Evolutionary conservation across 2,329 filamentous ascomycete species (phyloP).

Genomic region (Zasmidium cellare): DNA sequence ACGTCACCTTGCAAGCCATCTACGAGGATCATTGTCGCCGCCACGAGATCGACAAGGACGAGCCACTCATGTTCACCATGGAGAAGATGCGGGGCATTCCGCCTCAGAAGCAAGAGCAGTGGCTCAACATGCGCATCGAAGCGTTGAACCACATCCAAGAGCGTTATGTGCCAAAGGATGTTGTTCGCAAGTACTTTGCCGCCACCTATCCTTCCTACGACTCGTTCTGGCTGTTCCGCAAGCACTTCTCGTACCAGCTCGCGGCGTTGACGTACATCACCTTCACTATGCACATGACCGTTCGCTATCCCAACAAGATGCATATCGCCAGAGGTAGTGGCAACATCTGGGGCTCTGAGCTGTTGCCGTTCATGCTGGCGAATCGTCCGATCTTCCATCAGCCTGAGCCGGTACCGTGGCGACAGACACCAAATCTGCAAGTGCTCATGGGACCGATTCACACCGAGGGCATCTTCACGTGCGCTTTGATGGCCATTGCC

Average conservation of each 20-base stretch:
- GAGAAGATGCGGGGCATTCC: constrained; percentile 78
- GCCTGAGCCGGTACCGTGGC: constrained; percentile 93
- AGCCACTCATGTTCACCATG: constrained; percentile 92
- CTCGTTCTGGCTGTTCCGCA: constrained; percentile 98
- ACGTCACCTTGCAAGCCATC: constrained; percentile 89
- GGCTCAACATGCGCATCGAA: constrained; percentile 59
- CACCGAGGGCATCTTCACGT: constrained; percentile 94
- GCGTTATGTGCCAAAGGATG: constrained; percentile 81
- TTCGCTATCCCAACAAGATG: constrained; percentile 93
- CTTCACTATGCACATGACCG: constrained; percentile 96
- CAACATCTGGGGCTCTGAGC: constrained; percentile 93
- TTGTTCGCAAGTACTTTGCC: constrained; percentile 88
- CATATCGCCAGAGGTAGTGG: constrained; percentile 84
- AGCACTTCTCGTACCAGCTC: constrained; percentile 94
- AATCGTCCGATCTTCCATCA: constrained; percentile 90
- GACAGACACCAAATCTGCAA: constrained; percentile 93
- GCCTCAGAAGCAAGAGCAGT: constrained; percentile 63
- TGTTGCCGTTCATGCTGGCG: constrained; percentile 85
- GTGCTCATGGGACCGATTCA: constrained; percentile 93
- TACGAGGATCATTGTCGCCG: constrained; percentile 95
- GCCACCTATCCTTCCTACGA: constrained; percentile 82
- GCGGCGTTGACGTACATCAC: constrained; percentile 97
- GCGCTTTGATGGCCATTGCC: constrained; percentile 92
- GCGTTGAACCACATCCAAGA: constrained; percentile 94
- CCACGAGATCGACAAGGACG: constrained; percentile 86